phyloP scores from a whole-genome alignment of 2,329 filamentous ascomycete genomes.

The Colletotrichum destructivum region DNA sequence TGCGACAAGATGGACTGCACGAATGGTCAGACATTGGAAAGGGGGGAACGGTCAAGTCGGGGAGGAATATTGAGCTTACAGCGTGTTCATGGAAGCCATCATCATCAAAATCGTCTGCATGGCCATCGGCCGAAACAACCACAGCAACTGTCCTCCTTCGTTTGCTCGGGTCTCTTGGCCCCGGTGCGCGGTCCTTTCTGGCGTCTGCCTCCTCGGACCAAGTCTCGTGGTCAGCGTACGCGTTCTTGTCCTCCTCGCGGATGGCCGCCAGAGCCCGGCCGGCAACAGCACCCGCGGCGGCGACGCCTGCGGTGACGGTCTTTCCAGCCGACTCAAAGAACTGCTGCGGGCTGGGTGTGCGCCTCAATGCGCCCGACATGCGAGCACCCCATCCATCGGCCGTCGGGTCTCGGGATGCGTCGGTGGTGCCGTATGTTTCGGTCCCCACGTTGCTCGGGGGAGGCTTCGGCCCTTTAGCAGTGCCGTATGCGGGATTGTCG shows the following conservation, averaged over 20 bases:
- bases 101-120: constrained; percentile 71
- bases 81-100: constrained; percentile 82
- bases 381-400: constrained; percentile 78
- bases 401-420: constrained; percentile 50
- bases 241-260: constrained; percentile 84
- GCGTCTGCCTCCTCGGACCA: constrained; percentile 93
- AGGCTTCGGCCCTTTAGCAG: constrained; percentile 52
- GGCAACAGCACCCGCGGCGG: constrained; percentile 85
- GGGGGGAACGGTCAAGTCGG: neutral
- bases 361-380: constrained; percentile 84
- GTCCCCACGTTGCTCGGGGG: constrained; percentile 57
- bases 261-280: constrained; percentile 88
- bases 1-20: constrained; percentile 87
- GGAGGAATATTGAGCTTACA: constrained; percentile 67
- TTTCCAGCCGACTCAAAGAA: constrained; percentile 88
- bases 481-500: constrained; percentile 66
- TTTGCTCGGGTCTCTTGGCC: constrained; percentile 56
- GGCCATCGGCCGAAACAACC: constrained; percentile 85
- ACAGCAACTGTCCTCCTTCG: constrained; percentile 87
- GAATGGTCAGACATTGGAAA: constrained; percentile 32
- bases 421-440: constrained; percentile 60
- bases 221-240: constrained; percentile 87
- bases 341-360: constrained; percentile 90
- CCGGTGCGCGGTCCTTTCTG: constrained; percentile 64
- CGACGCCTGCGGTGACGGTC: constrained; percentile 84